Evolutionary conservation across 805 yeast species (phyloP), one percentile per base, ranked within the genome.

Genomic region (Jamesozyma piceae): DNA sequence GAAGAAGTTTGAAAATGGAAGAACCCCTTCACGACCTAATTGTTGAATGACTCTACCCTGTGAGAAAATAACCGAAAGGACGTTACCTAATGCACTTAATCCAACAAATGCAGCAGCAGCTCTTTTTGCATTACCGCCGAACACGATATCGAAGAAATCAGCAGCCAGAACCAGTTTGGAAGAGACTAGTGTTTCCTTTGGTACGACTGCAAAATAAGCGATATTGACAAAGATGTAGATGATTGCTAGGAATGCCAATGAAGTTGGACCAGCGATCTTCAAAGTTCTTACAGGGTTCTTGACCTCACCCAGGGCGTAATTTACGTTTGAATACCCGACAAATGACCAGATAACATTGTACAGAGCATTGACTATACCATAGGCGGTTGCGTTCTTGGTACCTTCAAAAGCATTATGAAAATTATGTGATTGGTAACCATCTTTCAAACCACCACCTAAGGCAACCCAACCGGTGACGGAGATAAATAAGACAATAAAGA

Each of bases 301-400:
- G 39, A 78, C 77, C 64, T 84, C 95, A 54, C 88, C 85, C 38
- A 83, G 69, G 5, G 92, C 90, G 54, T 84, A 83, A 64, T 84
- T 83, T 41, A 81, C 89, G 57, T 84, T 84, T 32, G 89, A 80
- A 59, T 83, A 84, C 40, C 94, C 94, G 52, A 82, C 76, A 53
- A 77, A 84, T 2, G 90, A 81, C 90, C 90, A 84, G 55, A 84
- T 83, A 43, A 84, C 85, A 55, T 82, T 82, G 66, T 82, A 83
- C 43, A 84, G 69, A 5, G 92, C 88, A 51, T 78, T 80, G 44
- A 80, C 85, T 41, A 79, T 69, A 49, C 86, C 85, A 52, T 72
- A 78, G n/a, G 79, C 82, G 31, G 77, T 66, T 5, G 82, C 81
- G 38, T 55, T 56, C 48, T 63, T 48, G 4, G 71, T 63, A 40